phyloP scores from a whole-genome alignment of 805 yeast genomes.

The Huiozyma sinensis region DNA sequence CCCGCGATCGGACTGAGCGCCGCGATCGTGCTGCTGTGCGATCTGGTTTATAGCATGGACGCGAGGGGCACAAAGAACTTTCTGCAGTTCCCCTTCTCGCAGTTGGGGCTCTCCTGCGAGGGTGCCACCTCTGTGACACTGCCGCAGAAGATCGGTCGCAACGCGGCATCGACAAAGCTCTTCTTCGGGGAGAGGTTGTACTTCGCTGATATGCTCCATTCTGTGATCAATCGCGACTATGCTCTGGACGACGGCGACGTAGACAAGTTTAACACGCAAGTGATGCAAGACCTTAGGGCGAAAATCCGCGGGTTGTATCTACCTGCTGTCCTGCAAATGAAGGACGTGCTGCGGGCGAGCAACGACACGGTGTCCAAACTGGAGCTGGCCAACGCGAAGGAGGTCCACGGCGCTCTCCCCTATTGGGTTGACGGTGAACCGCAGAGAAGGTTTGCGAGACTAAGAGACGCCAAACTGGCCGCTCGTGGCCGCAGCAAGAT shows the following conservation, averaged over 20 bases:
- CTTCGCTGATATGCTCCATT: slow-evolving; percentile 49
- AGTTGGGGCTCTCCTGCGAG: slow-evolving; percentile 73
- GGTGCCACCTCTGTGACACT: slow-evolving; percentile 66
- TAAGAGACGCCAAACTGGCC: slow-evolving; percentile 26
- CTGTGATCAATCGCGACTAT: slow-evolving; percentile 53
- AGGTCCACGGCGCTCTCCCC: slow-evolving; percentile 55
- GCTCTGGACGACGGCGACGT: slow-evolving; percentile 27
- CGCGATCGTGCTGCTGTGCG: slow-evolving; percentile 65
- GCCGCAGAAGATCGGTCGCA: slow-evolving; percentile 59
- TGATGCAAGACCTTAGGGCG: slow-evolving; percentile 31
- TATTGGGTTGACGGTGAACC: slow-evolving; percentile 70
- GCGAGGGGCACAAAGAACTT: slow-evolving; percentile 38
- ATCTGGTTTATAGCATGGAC: slow-evolving; percentile 53
- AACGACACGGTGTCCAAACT: slow-evolving; percentile 24
- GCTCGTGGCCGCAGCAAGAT: neutral
- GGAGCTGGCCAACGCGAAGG: slow-evolving; percentile 48
- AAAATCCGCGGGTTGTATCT: slow-evolving; percentile 30
- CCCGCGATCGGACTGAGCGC: slow-evolving; percentile 77
- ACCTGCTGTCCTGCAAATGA: slow-evolving; percentile 36
- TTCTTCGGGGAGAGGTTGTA: slow-evolving; percentile 55
- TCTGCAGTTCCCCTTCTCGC: slow-evolving; percentile 67
- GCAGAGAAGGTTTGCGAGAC: slow-evolving; percentile 48
- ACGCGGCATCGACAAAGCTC: slow-evolving; percentile 62
- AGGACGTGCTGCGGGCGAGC: slow-evolving; percentile 27
- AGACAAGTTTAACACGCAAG: slow-evolving; percentile 38